A percentile compares a stretch with the other conserved stretches of the same genome.
Conservation (phyloP, 345 rosid species). For the Psidium guajava region DNA sequence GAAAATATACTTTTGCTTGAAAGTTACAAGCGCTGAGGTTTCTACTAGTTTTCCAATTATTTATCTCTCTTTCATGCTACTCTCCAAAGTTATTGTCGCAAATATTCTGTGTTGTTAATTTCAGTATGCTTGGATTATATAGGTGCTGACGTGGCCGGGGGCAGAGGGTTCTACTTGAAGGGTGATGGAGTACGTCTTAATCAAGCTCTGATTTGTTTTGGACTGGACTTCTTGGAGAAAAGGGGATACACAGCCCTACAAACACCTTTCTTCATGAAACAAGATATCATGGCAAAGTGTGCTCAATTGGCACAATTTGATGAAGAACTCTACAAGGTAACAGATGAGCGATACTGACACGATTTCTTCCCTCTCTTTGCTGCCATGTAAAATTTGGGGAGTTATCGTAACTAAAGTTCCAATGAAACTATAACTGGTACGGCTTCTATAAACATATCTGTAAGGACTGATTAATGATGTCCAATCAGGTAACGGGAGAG, state of each 20-base stretch:
- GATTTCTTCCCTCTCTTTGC: not conserved
- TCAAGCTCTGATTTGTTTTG: constrained; percentile 86
- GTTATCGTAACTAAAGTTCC: not conserved
- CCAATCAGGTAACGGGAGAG: constrained; percentile 78
- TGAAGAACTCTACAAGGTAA: constrained; percentile 91
- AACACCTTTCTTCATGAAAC: constrained; percentile 87
- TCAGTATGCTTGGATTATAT: not conserved
- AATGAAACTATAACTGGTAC: not conserved
- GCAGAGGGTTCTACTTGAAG: constrained; percentile 77
- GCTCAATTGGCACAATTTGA: constrained; percentile 92
- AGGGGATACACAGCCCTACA: constrained; percentile 64
- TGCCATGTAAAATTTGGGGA: not conserved
- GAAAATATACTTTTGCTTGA: not conserved
- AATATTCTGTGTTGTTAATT: not conserved
- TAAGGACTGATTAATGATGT: not conserved
- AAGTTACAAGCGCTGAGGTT: not conserved
- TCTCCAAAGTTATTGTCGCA: not conserved
- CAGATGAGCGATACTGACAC: not conserved
- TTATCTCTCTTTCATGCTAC: not conserved
- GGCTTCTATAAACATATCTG: not conserved
- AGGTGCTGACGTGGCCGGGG: constrained; percentile 89
- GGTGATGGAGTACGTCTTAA: constrained; percentile 83
- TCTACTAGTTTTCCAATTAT: not conserved
- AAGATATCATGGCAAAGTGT: constrained; percentile 88
- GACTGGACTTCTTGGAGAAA: constrained; percentile 58